Evolutionary conservation across 495 filamentous ascomycete genomes (phyloP), one percentile per base, ranked within the genome.

Genomic region (Xylaria scruposa): DNA sequence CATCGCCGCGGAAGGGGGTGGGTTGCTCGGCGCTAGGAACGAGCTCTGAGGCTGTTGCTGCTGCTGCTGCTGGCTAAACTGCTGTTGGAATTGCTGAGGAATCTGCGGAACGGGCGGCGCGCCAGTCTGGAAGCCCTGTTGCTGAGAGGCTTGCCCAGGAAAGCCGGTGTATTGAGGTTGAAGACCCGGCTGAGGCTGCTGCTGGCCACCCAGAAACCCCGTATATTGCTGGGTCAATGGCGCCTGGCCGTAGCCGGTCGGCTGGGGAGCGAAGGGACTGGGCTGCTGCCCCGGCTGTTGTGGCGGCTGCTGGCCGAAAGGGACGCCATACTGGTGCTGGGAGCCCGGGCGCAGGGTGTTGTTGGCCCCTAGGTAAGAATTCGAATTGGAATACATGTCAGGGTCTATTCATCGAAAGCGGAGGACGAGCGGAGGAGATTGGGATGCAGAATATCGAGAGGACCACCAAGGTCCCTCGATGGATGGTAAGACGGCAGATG

Each of bases 361-460:
- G 81, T 85, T 88, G 82, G 90, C 90, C 77, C 93, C 93, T 72
- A 96, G 85, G 79, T 90, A 97, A 62, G 93, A 91, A 85, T 91
- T 94, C 70, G 94, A 93, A 78, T 91, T 92, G 53, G 94, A 95
- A 85, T 91, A 97, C 94, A 97, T 72, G 65, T 46, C 31, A 60
- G 31, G 6, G 10, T n/a, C 31, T 53, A 1, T 12, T 66, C 62
- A 71, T 71, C 51, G 26, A 71, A 36, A 33, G 12, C 44, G 29
- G n/a, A 47, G n/a, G 33, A 49, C 33, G 40, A 17, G 58, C 29
- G 26, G 47, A 54, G 5, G 31, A 3, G 31, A 40, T 42, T 59
- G 15, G 40, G 42, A 42, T 49, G 26, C 9, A 49, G 29, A 64
- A 49, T 2, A 38, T 36, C 4, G 60, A 70, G 44, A 46, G 68